Evolutionary conservation across 2,329 filamentous ascomycete genomes (phyloP), one percentile per base, ranked within the genome.

Genomic region (Alternaria gaisen): DNA sequence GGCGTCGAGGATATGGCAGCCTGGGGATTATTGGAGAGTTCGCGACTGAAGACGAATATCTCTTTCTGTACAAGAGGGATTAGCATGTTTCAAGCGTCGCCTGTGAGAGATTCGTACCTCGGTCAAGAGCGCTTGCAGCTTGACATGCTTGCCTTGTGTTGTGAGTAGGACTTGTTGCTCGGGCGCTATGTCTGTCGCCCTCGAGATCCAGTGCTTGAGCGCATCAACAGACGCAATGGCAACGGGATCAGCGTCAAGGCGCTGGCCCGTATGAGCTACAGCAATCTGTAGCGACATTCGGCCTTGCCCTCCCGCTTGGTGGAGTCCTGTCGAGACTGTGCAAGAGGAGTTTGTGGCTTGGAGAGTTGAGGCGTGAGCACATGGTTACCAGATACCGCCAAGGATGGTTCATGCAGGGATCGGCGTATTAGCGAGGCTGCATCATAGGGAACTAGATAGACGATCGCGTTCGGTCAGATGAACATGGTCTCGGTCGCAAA

Each of bases 241-340:
- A 66, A 89, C 85, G 69, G 90, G 87, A 82, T 97, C 92, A 79
- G 91, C 87, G 79, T 89, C 86, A 77, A 97, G 86, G 82, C 90
- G 90, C 85, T 93, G 90, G 84, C 94, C 94, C 81, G 91, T 93
- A 83, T 97, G 94, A 86, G 93, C 93, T 78, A 97, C 90, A 84
- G 93, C 92, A 81, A 97, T 90, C 83, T 92, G 89, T 79, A 94
- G 88, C 83, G 92, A 91, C 93, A 97, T 97, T 81, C 84, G 87
- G 66, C 61, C 58, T 61, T 56, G 61, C 66, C 65, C 66, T 73
- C 64, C 61, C 69, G 63, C 69, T 68, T 63, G 56, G 58, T 53
- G 51, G 26, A 51, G 30, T 64, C 60, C 55, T 68, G 63, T 66
- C 66, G 58, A 65, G 61, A 67, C 64, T 61, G 65, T 62, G 60